Evolutionary conservation across 441 rosid genomes (phyloP), one percentile per base, ranked within the genome.

Genomic region (Dalechampia spathulata): DNA sequence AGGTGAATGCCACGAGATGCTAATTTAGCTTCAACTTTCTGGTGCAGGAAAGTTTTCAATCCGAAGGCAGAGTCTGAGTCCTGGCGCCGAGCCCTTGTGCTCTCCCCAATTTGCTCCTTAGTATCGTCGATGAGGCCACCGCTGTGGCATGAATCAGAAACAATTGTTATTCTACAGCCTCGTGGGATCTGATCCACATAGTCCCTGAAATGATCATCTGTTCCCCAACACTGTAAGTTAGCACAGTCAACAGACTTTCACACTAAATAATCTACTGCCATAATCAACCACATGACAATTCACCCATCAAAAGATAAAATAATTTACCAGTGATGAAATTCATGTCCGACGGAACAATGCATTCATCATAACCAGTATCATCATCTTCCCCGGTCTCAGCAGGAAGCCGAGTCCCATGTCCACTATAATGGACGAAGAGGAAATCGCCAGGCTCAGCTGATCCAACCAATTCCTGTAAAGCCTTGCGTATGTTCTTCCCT

Each of bases 351-450:
- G 98, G 98, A 17, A 90, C 98, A 54, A 87, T 83, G 75, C 98
- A 90, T 68, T 90, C 96, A 44, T 87, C 98, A 55, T 66, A 90
- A 21, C 98, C 96, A 57, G 98, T 90, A 49, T 90, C 98, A 71
- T 87, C 98, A 16, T 87, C 88, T 65, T 90, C 98, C 8, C 96
- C 98, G 3, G 96, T 82, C 84, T 90, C 96, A n/a, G 98, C 92
- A 0, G 98, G 98, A 20, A 90, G 81, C 75, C 98, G 81, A 13
- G 96, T 86, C 41, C 95, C 96, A 46, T 88, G 96, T n/a, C 98
- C 98, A 63, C 95, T 91, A 77, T 83, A 91, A 62, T 91, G 96
- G 14, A 88, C 91, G 60, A 88, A 87, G 22, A 88, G 79, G 25
- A 75, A 40, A 30, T 91, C 96, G 1, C 83, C 86, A 0, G 82